Evolutionary conservation across 257 asterid species (phyloP).

Genomic region (Coffea eugenioides): DNA sequence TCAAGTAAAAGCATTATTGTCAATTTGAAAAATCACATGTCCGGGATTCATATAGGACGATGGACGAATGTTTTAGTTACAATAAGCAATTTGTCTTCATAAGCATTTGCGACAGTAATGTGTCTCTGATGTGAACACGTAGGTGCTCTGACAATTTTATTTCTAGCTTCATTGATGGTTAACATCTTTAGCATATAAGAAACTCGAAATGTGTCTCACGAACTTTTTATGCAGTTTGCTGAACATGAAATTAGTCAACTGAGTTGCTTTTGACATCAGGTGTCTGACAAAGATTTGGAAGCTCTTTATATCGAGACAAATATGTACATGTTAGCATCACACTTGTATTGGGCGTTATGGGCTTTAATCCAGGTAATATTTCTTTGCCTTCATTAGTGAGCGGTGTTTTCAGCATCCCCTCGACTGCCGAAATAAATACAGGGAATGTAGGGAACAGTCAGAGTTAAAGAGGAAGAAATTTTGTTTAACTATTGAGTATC

Average conservation of each 20-base stretch:
- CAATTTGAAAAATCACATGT: not conserved
- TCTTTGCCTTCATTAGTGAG: constrained; percentile 7
- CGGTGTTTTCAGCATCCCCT: not conserved
- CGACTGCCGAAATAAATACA: not conserved
- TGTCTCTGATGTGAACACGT: not conserved
- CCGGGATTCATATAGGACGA: not conserved
- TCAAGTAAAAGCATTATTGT: not conserved
- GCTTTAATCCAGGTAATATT: constrained; percentile 83
- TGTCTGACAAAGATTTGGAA: constrained; percentile 58
- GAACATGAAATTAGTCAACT: not conserved
- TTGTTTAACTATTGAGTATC: constrained; percentile 11
- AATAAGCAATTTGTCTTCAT: not conserved
- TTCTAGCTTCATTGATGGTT: not conserved
- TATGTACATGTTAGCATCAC: constrained; percentile 80
- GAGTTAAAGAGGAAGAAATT: not conserved
- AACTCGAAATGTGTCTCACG: not conserved
- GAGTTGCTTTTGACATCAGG: constrained; percentile 37
- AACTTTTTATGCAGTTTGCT: not conserved
- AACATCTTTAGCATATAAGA: not conserved
- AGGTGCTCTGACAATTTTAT: not conserved
- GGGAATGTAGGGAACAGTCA: not conserved
- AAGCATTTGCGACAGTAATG: not conserved
- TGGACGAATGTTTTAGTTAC: not conserved
- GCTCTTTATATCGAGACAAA: constrained; percentile 73
- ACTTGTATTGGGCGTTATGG: constrained; percentile 93